Percentiles rank a stretch among this genome's conserved stretches.
Conservation (phyloP, 2,329 filamentous ascomycete species). For the Alternaria solani region DNA sequence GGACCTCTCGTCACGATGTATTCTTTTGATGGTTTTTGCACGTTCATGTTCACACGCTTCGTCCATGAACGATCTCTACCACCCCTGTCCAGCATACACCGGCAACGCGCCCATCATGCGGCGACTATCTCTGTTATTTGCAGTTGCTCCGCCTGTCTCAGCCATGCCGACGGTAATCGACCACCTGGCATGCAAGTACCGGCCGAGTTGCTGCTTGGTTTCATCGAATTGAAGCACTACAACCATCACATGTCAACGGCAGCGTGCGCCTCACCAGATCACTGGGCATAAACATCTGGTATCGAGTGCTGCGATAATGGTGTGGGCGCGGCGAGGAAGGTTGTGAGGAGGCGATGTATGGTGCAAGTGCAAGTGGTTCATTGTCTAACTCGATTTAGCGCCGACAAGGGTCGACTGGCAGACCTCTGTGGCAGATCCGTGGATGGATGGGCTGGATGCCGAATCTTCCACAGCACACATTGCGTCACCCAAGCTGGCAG, state of each 20-base stretch:
- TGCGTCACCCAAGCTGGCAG: slow-evolving; percentile 11
- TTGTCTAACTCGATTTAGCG: slow-evolving; percentile 28
- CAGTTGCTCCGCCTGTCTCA: slow-evolving; percentile 15
- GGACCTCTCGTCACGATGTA: slow-evolving; percentile 2
- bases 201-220: background rate
- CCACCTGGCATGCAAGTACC: background rate
- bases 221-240: background rate
- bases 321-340: slow-evolving; percentile 27
- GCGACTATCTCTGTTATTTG: slow-evolving; percentile 16
- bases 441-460: slow-evolving; percentile 12
- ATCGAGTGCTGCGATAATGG: slow-evolving; percentile 15
- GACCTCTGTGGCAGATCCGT: slow-evolving; percentile 20
- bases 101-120: slow-evolving; percentile 11
- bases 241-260: background rate
- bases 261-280: background rate
- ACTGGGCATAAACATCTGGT: background rate
- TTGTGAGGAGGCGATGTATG: slow-evolving; percentile 37
- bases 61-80: slow-evolving; percentile 18
- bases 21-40: slow-evolving; percentile 16
- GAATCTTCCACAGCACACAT: slow-evolving; percentile 21
- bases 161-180: slow-evolving; percentile 2
- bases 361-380: slow-evolving; percentile 15
- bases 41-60: slow-evolving; percentile 20
- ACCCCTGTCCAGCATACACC: slow-evolving; percentile 18
- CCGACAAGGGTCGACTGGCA: slow-evolving; percentile 9